Evolutionary conservation across 805 yeast species (phyloP), one percentile per base, ranked within the genome.

Genomic region (Zygosaccharomyces kombuchaensis): DNA sequence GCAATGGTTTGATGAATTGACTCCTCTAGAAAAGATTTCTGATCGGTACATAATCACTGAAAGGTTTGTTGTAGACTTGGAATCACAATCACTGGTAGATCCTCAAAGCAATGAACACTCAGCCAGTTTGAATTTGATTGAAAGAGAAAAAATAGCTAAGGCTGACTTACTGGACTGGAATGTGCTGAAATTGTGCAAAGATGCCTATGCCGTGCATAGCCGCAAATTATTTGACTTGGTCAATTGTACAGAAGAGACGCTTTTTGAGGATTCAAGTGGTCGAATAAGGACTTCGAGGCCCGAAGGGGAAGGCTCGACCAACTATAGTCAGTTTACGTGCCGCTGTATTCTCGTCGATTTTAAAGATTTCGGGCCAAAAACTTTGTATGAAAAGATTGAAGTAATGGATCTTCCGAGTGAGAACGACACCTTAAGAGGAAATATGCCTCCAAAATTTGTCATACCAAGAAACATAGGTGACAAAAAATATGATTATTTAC

Each of bases 1-100:
- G 36, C 34, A 36, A n/a, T 41, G 49, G 41, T 27, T 38, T 38
- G 16, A 29, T 12, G 32, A 21, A 26, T 17, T 5, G 8, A 27
- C 27, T 14, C 22, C n/a, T 14, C 2, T 38, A 9, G 19, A 26
- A 17, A 27, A 10, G 7, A 38, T 38, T 10, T 17, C 19, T 17
- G 23, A 27, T 17, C 29, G 31, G 9, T 40, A 38, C 34, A 37
- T 37, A 2, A 27, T 29, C n/a, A 16, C 37, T 40, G 30, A 34
- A 12, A 30, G 32, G 7, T 14, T 45, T 23, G 42, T 45, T 10
- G 32, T 31, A 16, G 29, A 40, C 22, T 13, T 40, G 17, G 32
- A 27, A 8, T 21, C 44, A 7, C 22, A 14, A 21, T 13, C 13
- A n/a, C 25, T 34, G 25, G 26, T 34, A 13, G 39, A 41, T 41